Evolutionary conservation across 208 protist genomes (phyloP), one percentile per base, ranked within the genome.

Genomic region (Angomonas ambiguus): DNA sequence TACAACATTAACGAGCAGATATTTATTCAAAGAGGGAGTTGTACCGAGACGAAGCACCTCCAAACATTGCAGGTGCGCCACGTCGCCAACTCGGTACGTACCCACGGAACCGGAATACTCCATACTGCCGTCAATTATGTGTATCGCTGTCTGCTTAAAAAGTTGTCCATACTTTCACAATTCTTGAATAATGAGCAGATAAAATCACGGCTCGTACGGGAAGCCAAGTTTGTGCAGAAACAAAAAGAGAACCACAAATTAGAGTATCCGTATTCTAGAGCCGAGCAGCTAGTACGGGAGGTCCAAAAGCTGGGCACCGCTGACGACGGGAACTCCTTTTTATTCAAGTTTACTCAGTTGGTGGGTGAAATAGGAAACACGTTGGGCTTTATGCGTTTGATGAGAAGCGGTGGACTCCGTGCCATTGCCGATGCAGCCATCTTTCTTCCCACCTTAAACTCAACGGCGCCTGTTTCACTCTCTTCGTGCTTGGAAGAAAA

Each of bases 1-100:
- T 99, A 99, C 81, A 98, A 99, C 80, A 67, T 99, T 30, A 98
- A 99, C 67, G 97, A 92, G 62, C 97, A 99, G 79, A 71, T 98
- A 20, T 99, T 99, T 65, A 76, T 99, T 20, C 93, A 99, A 79
- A 64, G 79, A 31, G 86, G 81, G 30, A 65, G 69, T 20, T 73
- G 71, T 16, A 92, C 85, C 24, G 71, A 87, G 62, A 77, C 79
- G 10, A 99, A 98, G 71, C 86, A 96, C 53, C 69, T 99, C 5
- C 94, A 98, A 74, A 97, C 94, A 3, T 92, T 99, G 55, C 90
- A 97, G 75, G 98, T 98, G 60, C 77, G 83, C 11, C 97, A 99
- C 77, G 92, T 99, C 65, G 92, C 97, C 32, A 98, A 98, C 71
- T 98, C 96, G 16, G 98, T 99, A 67, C 82, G 97, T 48, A 98